Percentiles rank a stretch among this genome's conserved stretches.
Evolutionary conservation across 2,329 filamentous ascomycete genomes (phyloP).

Genomic region (Colletotrichum sp.): DNA sequence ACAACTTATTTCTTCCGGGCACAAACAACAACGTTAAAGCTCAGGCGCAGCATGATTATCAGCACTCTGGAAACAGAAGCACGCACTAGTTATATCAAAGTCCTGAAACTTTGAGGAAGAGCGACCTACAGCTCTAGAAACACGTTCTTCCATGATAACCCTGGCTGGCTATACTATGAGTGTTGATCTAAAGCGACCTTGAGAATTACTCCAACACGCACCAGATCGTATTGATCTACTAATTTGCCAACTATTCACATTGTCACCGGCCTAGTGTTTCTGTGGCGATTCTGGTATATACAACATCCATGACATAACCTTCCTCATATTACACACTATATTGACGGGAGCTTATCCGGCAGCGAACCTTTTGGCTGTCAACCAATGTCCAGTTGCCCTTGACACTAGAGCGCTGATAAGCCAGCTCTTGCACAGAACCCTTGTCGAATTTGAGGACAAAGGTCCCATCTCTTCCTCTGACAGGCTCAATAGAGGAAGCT

Average conservation of each 20-base stretch:
- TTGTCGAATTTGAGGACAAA: conserved; percentile 21
- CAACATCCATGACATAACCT: neutral
- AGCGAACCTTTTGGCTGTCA: neutral
- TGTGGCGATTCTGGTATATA: neutral
- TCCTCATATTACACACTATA: neutral
- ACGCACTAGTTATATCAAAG: neutral
- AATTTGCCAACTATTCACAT: neutral
- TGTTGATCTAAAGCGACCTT: neutral
- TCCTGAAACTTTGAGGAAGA: neutral
- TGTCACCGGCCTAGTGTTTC: neutral
- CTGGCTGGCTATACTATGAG: neutral
- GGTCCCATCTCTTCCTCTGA: neutral
- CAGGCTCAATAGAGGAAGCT: conserved; percentile 3
- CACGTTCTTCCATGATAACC: neutral
- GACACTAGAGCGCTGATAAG: conserved; percentile 24
- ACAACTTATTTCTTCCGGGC: neutral
- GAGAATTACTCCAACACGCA: neutral
- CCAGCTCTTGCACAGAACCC: conserved; percentile 10
- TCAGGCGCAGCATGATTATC: neutral
- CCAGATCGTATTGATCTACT: neutral
- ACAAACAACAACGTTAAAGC: neutral
- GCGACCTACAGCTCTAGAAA: neutral
- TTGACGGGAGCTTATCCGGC: neutral
- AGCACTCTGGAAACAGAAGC: neutral
- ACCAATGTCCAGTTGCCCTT: conserved; percentile 18